Evolutionary conservation across 306 rosid species (phyloP), one percentile per base, ranked within the genome.

Genomic region (Rosa chinensis): DNA sequence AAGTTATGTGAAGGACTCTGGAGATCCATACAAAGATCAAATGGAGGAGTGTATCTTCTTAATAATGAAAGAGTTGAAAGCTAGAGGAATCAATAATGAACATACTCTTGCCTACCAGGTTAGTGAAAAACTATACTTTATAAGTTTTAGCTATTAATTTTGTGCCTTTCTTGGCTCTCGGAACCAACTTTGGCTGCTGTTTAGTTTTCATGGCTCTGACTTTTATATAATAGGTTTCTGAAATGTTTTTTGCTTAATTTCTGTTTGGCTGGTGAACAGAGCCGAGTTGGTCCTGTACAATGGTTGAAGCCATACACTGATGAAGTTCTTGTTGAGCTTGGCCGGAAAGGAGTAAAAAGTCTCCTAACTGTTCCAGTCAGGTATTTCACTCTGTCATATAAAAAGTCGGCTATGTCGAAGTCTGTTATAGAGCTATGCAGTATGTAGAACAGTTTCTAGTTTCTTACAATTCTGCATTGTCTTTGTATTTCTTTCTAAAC

Each of bases 261-360:
- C 21, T 47, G 74, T 82, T 47, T 82, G 77, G 72, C 69, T 47
- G 62, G 45, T 67, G 80, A 74, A 77, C 85, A 92, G 98, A 32
- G 99, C 85, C 96, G 99, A 45, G 99, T 95, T 84, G 99, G 99
- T 79, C 99, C 99, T 64, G 97, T 95, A 75, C 92, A 95, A 84
- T 95, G 98, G 99, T 86, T 95, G 86, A 93, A 95, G 82, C 99
- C 99, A 1, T 95, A 95, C 79, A 93, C 99, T 13, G 99, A 95
- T 82, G 88, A 95, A 87, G 97, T 89, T 86, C 92, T 95, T 13
- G 96, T 95, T 76, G 94, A 93, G 85, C 99, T 95, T 64, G 99
- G 99, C 87, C 85, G 87, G 92, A 93, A 89, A 72, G 99, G 99
- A 56, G 90, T 95, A 48, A 91, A 69, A 82, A 95, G 90, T 80